Evolutionary conservation across 1,284 basidiomycete genomes (phyloP).

Genomic region (Boletus sp.): DNA sequence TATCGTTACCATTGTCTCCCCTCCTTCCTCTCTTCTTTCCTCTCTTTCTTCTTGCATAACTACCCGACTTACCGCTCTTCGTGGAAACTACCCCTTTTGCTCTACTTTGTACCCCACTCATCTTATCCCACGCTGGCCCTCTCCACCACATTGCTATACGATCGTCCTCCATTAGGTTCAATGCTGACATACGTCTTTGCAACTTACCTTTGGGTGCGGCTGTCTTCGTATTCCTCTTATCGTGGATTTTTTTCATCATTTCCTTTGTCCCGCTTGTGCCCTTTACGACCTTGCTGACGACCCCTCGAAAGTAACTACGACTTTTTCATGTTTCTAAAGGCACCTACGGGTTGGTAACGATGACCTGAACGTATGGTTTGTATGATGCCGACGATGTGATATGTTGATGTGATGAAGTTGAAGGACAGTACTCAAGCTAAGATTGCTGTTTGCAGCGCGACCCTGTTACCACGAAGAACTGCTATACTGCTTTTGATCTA

Average conservation of each 20-base stretch:
- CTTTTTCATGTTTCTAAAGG: neutral
- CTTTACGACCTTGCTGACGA: conserved; percentile 20
- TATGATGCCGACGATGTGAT: neutral
- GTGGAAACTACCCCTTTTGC: conserved; percentile 17
- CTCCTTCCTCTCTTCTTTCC: neutral
- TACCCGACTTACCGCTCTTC: conserved; percentile 8
- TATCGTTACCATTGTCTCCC: neutral
- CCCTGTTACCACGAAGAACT: too few relatives aligned
- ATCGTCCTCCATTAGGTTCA: conserved; percentile 9
- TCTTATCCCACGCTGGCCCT: conserved; percentile 1
- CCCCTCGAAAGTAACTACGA: conserved; percentile 9
- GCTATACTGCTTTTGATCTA: too few relatives aligned
- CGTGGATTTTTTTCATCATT: neutral
- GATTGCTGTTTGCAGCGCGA: too few relatives aligned
- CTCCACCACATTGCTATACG: conserved; percentile 12
- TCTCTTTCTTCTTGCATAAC: conserved; percentile 14
- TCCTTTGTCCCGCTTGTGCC: neutral
- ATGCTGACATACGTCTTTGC: conserved; percentile 5
- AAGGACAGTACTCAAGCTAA: too few relatives aligned
- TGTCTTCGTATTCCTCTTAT: neutral
- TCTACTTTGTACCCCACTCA: conserved; percentile 1
- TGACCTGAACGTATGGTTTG: neutral
- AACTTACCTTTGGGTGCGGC: conserved; percentile 1
- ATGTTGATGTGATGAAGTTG: neutral
- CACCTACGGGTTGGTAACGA: neutral